Evolutionary conservation across 352 stramenopile genomes (phyloP), one percentile per base, ranked within the genome.

Genomic region (Phytophthora vignae): DNA sequence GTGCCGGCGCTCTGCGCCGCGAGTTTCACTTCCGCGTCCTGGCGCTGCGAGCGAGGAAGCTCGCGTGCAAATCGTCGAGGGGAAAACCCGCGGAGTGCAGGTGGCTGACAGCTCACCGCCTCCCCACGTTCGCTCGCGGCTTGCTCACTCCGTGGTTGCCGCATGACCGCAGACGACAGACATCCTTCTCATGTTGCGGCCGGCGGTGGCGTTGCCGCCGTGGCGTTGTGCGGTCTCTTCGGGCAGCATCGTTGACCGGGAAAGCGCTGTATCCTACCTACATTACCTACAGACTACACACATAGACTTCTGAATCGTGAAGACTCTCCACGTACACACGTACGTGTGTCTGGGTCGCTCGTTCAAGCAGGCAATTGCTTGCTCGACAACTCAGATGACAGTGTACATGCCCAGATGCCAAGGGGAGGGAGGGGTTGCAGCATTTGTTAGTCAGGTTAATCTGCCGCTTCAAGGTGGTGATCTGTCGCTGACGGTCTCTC

Each of bases 51-150:
- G 21, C 17, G 48, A 15, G n/a, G 11, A 52, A 9, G 21, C 48
- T 31, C 22, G 11, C 21, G 11, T 46, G 56, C 65, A 72, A 67
- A 72, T 72, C 65, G 14, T 22, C 10, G 4, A 49, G 64, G 64
- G 55, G 64, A 70, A 53, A 44, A 15, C 19, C 36, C 14, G 36
- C 44, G 31, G 52, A 64, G 15, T 42, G 36, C 36, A 42, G 36
- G 36, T 44, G 36, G 11, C 29, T 9, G 4, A 9, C 29, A 33
- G 29, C 33, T 42, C 33, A 17, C 14, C 36, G 15, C 36, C 36
- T 17, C 36, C 36, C 36, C 36, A 44, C 36, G 36, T 44, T 44
- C 36, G 36, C 36, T 3, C 33, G 33, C 10, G 12, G 33, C 12
- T 40, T 2, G 12, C 4, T 2, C 3, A n/a, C 36, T 0, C 11